Base-by-base conservation (phyloP, 1,284 basidiomycete genomes). In the Ceratobasidium papillatum region DNA sequence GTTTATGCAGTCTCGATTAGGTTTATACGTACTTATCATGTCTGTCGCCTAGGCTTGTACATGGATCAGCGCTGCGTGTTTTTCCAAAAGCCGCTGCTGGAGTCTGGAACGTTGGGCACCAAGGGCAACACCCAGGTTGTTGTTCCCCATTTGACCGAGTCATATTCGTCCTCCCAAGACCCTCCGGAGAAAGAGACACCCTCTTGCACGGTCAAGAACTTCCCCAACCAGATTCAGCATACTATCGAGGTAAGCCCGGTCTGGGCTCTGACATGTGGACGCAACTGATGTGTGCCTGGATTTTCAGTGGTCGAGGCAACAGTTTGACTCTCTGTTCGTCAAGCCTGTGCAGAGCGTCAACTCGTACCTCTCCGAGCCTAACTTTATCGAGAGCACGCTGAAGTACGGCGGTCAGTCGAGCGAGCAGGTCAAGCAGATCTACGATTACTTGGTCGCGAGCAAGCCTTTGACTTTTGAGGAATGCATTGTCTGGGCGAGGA, bases 1-100 rank as follows among this genome's bases (percentile, higher is more conserved):
- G 92, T 86, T 5, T 4, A 34, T 17, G n/a, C 27, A 38, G 45
- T 65, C 14, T 66, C 49, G 30, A 68, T 61, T 43, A 12, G 8
- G 5, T 14, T 43, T 38, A 17, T 51, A 45, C 12, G 2, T 45
- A 27, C 38, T 62, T 5, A 65, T 27, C 27, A 75, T 76, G 54
- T 49, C 52, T 11, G 17, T 51, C 75, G 59, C 73, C 45, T 45
- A 94, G 94, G 95, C 80, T 88, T 95, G 77, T 99, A 99, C 85
- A 99, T 99, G 97, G 98, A 99, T 82, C 92, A 96, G 79, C 93
- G 98, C 75, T 99, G 98, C 81, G 94, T 99, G 49, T 95, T 99
- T 86, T 99, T 95, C 85, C 88, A 93, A 82, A 99, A 99, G 84
- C 96, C 98, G 32, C 86, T 99, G 27, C 88, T 99, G 62, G 98